Conservation (phyloP, 2,329 filamentous ascomycete genomes). For the Xenoacremonium recifei region DNA sequence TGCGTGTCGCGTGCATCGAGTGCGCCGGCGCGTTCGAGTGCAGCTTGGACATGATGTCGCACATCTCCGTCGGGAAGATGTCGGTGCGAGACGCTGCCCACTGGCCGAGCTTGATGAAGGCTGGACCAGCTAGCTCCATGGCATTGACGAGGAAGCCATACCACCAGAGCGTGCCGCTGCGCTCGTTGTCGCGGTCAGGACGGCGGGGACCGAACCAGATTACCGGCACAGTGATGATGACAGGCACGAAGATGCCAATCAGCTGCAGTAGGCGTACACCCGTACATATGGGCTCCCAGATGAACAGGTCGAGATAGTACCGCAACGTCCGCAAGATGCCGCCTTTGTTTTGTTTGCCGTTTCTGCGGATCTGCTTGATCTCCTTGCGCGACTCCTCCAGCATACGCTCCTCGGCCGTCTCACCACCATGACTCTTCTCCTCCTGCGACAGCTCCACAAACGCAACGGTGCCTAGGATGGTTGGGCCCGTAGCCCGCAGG, state of each 20-base stretch:
- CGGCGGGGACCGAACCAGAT: conserved; percentile 75
- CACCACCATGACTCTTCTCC: conserved; percentile 45
- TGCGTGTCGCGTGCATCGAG: conserved; percentile 75
- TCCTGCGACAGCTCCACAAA: conserved; percentile 59
- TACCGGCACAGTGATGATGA: conserved; percentile 74
- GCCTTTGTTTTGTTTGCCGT: conserved; percentile 58
- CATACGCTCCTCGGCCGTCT: conserved; percentile 85
- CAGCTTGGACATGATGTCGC: conserved; percentile 87
- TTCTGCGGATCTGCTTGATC: conserved; percentile 65
- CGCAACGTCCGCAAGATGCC: conserved; percentile 59
- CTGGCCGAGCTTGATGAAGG: conserved; percentile 98
- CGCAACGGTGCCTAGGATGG: conserved; percentile 50
- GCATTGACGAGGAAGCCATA: conserved; percentile 81
- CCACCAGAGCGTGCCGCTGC: conserved; percentile 88
- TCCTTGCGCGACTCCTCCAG: conserved; percentile 77
- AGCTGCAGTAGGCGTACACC: conserved; percentile 86
- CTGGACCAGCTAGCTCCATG: conserved; percentile 92
- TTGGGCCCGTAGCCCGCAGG: conserved; percentile 39
- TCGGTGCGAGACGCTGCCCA: conserved; percentile 96
- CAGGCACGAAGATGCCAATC: conserved; percentile 84
- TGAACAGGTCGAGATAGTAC: conserved; percentile 67
- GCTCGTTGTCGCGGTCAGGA: conserved; percentile 67
- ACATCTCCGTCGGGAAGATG: conserved; percentile 93
- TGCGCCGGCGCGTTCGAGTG: conserved; percentile 95
- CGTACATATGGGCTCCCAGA: conserved; percentile 86